Percentiles rank a stretch among this genome's conserved stretches.
phyloP scores from a whole-genome alignment of 495 filamentous ascomycete species.

The Penicillium macrosclerotiorum region DNA sequence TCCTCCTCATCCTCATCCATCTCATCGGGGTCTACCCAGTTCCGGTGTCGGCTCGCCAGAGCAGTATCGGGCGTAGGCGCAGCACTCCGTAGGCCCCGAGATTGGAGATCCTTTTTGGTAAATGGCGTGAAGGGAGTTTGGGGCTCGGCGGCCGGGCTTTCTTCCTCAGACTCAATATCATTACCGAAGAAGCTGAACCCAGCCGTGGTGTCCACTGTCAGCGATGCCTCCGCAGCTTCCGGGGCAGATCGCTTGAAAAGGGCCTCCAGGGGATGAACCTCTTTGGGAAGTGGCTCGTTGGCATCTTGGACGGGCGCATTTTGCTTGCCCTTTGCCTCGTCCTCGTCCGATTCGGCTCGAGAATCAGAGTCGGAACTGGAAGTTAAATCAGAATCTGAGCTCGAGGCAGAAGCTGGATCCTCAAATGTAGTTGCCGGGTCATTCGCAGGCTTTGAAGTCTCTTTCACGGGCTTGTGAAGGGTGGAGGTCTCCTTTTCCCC shows the following conservation, averaged over 20 bases:
- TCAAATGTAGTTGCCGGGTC: slow-evolving; percentile 2
- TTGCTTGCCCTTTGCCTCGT: too few species aligned
- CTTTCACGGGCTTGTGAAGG: slow-evolving; percentile 8
- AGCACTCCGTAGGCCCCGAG: slow-evolving; percentile 71
- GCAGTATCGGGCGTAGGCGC: slow-evolving; percentile 95
- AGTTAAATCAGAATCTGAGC: slow-evolving; percentile 2
- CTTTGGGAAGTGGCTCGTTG: slow-evolving; percentile 32
- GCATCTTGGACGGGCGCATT: slow-evolving; percentile 3
- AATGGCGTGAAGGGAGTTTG: slow-evolving; percentile 84
- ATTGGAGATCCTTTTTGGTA: slow-evolving; percentile 72
- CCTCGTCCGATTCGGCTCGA: too few species aligned
- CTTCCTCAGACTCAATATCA: slow-evolving; percentile 48
- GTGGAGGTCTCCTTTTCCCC: slow-evolving; percentile 15
- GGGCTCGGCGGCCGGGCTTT: slow-evolving; percentile 49
- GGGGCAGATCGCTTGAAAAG: slow-evolving; percentile 74
- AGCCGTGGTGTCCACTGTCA: slow-evolving; percentile 43
- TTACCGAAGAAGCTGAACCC: slow-evolving; percentile 65
- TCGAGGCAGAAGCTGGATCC: slow-evolving; percentile 1
- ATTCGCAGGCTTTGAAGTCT: slow-evolving; percentile 3
- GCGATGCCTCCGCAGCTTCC: slow-evolving; percentile 29
- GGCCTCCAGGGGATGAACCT: slow-evolving; percentile 82
- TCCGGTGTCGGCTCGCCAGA: slow-evolving; percentile 49
- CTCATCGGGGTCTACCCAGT: slow-evolving; percentile 32
- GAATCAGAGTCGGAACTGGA: slow-evolving; percentile 11
- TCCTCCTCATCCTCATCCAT: slow-evolving; percentile 37